Evolutionary conservation across 2,329 filamentous ascomycete species (phyloP).

Genomic region (Blastomyces gilchristii): DNA sequence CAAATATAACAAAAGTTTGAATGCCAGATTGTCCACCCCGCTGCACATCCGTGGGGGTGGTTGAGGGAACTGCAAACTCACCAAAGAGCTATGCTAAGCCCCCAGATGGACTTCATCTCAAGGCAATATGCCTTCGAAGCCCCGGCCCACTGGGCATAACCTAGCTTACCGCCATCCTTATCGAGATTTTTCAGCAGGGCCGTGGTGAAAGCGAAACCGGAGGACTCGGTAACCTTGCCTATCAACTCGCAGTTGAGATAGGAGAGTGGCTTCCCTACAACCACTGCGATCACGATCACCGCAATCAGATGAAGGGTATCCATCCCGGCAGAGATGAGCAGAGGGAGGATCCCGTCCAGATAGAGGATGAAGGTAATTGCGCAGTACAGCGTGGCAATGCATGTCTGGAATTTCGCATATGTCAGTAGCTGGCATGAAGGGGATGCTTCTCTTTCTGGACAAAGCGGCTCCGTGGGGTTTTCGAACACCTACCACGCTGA

Average conservation of each 20-base stretch:
- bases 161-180: slow-evolving; percentile 40
- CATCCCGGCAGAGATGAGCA: slow-evolving; percentile 55
- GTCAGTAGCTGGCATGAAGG: slow-evolving; percentile 12
- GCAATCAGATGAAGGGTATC: slow-evolving; percentile 65
- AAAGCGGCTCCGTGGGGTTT: not conserved
- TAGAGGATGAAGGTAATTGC: slow-evolving; percentile 73
- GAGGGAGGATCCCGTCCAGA: slow-evolving; percentile 63
- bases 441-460: not conserved
- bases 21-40: slow-evolving; percentile 2
- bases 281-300: slow-evolving; percentile 64
- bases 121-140: slow-evolving; percentile 58
- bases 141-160: slow-evolving; percentile 48
- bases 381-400: slow-evolving; percentile 68
- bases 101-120: slow-evolving; percentile 82
- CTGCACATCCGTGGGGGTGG: not conserved
- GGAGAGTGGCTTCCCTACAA: slow-evolving; percentile 70
- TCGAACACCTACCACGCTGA: slow-evolving; percentile 60
- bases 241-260: slow-evolving; percentile 61
- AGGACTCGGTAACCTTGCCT: slow-evolving; percentile 38
- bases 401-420: slow-evolving; percentile 45
- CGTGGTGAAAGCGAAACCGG: slow-evolving; percentile 45
- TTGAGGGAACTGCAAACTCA: slow-evolving; percentile 28
- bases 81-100: slow-evolving; percentile 67
- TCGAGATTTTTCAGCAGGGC: slow-evolving; percentile 44
- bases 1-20: slow-evolving; percentile 55